These are phyloP conservation scores for Sporodiniella umbellata DNA, from an alignment of 371 early-diverging fungal genomes.

Conservation along the genomic window DNA sequence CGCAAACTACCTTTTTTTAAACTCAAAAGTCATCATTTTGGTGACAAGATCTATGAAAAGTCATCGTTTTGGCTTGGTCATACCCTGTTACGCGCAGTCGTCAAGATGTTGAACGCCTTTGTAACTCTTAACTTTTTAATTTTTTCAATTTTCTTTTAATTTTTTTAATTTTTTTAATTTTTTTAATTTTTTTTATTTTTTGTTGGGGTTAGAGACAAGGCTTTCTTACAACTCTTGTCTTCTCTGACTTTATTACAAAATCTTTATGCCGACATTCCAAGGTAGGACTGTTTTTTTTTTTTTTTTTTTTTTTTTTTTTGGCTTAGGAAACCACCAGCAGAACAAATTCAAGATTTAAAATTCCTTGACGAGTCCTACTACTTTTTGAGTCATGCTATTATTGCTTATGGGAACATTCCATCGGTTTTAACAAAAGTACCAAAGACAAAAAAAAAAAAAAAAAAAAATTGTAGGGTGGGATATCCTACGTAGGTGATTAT, in stretches of 20 bases:
- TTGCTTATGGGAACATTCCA: constrained; percentile 39
- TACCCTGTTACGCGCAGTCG: constrained; percentile 46
- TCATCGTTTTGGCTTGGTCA: constrained; percentile 51
- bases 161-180: no score
- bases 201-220: constrained; percentile 80
- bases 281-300: constrained; percentile 26
- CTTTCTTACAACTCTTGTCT: constrained; percentile 64
- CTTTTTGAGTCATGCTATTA: constrained; percentile 46
- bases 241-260: constrained; percentile 64
- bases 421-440: no score
- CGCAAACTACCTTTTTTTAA: no score
- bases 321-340: constrained; percentile 38
- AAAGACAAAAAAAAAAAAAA: no score
- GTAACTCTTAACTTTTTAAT: constrained; percentile 19
- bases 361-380: constrained; percentile 44
- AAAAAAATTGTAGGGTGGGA: constrained; percentile 44
- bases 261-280: constrained; percentile 52
- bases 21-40: constrained; percentile 45
- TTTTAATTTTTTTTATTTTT: not conserved
- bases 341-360: constrained; percentile 34
- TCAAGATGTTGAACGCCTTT: constrained; percentile 47
- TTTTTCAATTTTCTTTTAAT: no score
- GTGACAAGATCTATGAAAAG: constrained; percentile 51
- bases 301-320: not conserved
- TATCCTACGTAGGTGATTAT: constrained; percentile 47